phyloP scores from a whole-genome alignment of 108 stramenopile genomes.

The Cyclostephanos tholiformis region DNA sequence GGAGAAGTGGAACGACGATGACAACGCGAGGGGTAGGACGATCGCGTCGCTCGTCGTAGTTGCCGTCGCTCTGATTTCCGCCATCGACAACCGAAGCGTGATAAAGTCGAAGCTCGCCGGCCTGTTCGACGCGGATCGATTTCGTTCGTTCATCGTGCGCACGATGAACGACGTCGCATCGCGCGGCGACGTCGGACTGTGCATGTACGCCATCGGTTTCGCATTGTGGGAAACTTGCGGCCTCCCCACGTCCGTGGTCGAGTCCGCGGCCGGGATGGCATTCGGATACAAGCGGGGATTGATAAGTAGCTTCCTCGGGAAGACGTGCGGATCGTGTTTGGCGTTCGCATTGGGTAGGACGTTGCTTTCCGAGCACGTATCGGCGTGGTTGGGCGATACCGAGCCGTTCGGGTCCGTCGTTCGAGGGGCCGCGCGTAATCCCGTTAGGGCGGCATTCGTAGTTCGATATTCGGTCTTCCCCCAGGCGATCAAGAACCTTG shows the following conservation, averaged over 20 bases:
- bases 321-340: constrained; percentile 38
- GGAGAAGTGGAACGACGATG: background rate
- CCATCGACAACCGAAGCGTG: constrained; percentile 14
- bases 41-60: background rate
- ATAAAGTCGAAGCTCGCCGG: constrained; percentile 10
- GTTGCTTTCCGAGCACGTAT: constrained; percentile 14
- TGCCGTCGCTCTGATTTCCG: constrained; percentile 6
- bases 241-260: constrained; percentile 43
- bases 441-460: constrained; percentile 31
- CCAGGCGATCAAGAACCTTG: constrained; percentile 46
- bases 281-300: constrained; percentile 36
- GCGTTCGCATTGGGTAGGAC: constrained; percentile 41
- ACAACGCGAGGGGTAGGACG: background rate
- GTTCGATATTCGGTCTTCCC: constrained; percentile 47
- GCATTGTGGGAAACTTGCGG: constrained; percentile 39
- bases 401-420: constrained; percentile 32
- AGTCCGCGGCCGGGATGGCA: constrained; percentile 45
- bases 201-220: constrained; percentile 23
- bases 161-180: constrained; percentile 26
- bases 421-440: constrained; percentile 20
- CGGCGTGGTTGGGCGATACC: constrained; percentile 12
- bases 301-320: constrained; percentile 31
- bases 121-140: constrained; percentile 27
- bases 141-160: constrained; percentile 25
- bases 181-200: constrained; percentile 15